phyloP scores from a whole-genome alignment of 208 protist genomes.

The Phytomonas francai region DNA sequence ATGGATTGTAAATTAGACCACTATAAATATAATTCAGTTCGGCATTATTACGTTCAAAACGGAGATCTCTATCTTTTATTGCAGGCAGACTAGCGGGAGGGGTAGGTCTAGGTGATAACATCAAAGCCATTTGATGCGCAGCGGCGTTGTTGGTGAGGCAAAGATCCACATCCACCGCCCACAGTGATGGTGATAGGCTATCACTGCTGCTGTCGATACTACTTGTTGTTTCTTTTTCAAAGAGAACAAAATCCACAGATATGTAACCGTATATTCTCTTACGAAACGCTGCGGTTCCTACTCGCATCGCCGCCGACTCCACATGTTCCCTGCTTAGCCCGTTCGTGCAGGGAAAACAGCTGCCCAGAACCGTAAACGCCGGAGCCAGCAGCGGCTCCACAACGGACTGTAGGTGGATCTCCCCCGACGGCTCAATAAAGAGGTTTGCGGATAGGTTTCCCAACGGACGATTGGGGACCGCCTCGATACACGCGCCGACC shows the following conservation, averaged over 20 bases:
- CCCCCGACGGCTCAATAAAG: constrained; percentile 77
- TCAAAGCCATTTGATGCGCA: constrained; percentile 49
- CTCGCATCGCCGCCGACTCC: constrained; percentile 55
- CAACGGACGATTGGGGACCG: constrained; percentile 58
- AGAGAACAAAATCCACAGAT: constrained; percentile 82
- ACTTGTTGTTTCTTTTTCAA: constrained; percentile 10
- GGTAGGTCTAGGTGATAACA: constrained; percentile 25
- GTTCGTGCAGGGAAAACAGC: constrained; percentile 45
- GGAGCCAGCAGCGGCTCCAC: constrained; percentile 87
- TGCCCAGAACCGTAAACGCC: constrained; percentile 73
- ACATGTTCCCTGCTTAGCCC: constrained; percentile 14
- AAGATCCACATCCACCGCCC: constrained; percentile 89
- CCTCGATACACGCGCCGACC: constrained; percentile 81
- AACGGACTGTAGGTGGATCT: constrained; percentile 66
- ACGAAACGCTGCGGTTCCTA: constrained; percentile 61
- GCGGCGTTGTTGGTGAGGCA: constrained; percentile 70
- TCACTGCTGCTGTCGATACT: constrained; percentile 14
- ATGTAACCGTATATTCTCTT: constrained; percentile 86
- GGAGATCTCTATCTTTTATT: constrained; percentile 6
- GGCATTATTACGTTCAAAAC: background rate
- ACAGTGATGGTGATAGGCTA: constrained; percentile 30
- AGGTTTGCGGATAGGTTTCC: constrained; percentile 68
- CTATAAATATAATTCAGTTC: constrained; percentile 76
- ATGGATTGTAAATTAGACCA: constrained; percentile 84
- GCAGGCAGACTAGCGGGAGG: constrained; percentile 13